Evolutionary conservation across 352 stramenopile genomes (phyloP).

Genomic region (Phytophthora crassamura): DNA sequence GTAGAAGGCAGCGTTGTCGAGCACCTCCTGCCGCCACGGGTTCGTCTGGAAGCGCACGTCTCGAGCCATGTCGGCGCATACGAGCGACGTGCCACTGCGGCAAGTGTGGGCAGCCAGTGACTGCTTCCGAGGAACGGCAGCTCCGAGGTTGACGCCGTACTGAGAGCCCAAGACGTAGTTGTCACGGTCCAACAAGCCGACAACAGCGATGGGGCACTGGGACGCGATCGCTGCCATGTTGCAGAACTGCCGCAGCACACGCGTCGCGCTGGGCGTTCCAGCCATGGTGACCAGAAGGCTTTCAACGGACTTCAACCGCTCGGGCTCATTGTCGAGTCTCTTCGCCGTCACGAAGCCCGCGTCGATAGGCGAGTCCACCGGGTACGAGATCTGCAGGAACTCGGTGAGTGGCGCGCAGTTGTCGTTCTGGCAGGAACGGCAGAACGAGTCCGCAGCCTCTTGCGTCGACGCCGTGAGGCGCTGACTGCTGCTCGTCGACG

Average conservation of each 20-base stretch:
- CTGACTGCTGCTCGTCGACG: slow-evolving; percentile 38
- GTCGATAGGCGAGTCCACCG: slow-evolving; percentile 32
- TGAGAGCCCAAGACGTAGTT: slow-evolving; percentile 64
- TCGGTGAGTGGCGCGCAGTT: slow-evolving; percentile 63
- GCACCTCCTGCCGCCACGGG: slow-evolving; percentile 53
- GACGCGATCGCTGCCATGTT: slow-evolving; percentile 83
- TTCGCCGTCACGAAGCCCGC: slow-evolving; percentile 46
- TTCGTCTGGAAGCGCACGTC: slow-evolving; percentile 79
- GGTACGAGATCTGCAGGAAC: slow-evolving; percentile 63
- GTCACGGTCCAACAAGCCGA: slow-evolving; percentile 70
- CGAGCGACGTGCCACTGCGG: slow-evolving; percentile 61
- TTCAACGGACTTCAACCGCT: slow-evolving; percentile 55
- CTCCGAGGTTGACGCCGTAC: slow-evolving; percentile 34
- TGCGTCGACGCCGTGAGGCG: slow-evolving; percentile 24
- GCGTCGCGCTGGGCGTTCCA: slow-evolving; percentile 44
- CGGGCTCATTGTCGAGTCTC: slow-evolving; percentile 63
- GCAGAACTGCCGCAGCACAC: slow-evolving; percentile 71
- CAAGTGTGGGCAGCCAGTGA: slow-evolving; percentile 76
- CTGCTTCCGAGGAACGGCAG: slow-evolving; percentile 44
- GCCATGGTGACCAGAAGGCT: slow-evolving; percentile 50
- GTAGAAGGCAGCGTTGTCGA: slow-evolving; percentile 69
- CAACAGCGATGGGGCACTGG: slow-evolving; percentile 65
- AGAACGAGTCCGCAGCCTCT: slow-evolving; percentile 32
- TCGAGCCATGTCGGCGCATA: slow-evolving; percentile 66
- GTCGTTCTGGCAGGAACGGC: slow-evolving; percentile 66